Evolutionary conservation across 495 filamentous ascomycete genomes (phyloP).

Genomic region (Neurospora sp.): DNA sequence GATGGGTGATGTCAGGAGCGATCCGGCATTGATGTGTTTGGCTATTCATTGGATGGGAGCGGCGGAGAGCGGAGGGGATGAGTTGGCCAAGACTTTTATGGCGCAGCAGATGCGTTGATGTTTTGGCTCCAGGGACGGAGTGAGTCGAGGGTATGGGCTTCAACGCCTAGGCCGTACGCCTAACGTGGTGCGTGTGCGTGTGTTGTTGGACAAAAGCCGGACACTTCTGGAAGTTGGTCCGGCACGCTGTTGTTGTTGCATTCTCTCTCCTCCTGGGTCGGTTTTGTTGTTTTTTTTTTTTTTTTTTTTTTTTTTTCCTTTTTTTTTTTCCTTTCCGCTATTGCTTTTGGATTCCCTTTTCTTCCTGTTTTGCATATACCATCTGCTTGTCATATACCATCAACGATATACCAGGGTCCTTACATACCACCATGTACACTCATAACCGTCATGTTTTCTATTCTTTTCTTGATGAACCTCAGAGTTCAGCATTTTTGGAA

Average conservation of each 20-base stretch:
- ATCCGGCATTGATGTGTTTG: slow-evolving; percentile 88
- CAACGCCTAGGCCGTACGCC: background rate
- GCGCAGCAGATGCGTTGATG: slow-evolving; percentile 43
- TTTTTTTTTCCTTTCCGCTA: background rate
- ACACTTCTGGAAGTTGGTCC: background rate
- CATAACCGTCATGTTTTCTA: background rate
- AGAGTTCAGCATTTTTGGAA: background rate
- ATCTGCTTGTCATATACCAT: background rate
- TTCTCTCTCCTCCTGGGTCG: background rate
- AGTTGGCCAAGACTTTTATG: slow-evolving; percentile 76
- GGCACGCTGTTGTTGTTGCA: background rate
- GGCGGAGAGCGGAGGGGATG: slow-evolving; percentile 76
- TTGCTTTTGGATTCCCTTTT: background rate
- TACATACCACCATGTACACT: background rate
- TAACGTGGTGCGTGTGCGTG: background rate
- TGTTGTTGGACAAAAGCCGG: background rate
- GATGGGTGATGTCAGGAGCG: slow-evolving; percentile 49
- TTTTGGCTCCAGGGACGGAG: background rate
- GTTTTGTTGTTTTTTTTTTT: slow-evolving; percentile 1
- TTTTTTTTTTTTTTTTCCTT: background rate
- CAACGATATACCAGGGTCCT: background rate
- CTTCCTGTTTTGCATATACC: background rate
- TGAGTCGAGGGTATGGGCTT: background rate
- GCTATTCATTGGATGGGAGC: slow-evolving; percentile 98
- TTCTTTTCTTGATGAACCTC: background rate